phyloP scores from a whole-genome alignment of 1,284 basidiomycete species.

The Ceratobasidium sp. region DNA sequence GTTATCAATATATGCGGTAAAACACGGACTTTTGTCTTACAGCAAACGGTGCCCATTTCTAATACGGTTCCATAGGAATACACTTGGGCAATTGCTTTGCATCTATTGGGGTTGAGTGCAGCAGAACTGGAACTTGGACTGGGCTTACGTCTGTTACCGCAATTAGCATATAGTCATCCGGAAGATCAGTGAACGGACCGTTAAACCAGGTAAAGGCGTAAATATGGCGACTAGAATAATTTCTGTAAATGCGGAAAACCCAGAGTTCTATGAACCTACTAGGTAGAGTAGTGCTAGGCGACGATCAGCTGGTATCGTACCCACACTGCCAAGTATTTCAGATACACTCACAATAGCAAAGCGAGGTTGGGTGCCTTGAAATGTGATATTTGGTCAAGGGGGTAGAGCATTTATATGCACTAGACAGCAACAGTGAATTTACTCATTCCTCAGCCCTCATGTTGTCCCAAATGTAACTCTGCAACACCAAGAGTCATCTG shows the following conservation, averaged over 20 bases:
- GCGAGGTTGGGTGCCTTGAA: background rate
- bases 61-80: background rate
- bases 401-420: too few relatives aligned
- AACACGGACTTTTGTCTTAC: background rate
- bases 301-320: too few relatives aligned
- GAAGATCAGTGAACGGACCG: background rate
- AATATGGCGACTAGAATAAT: background rate
- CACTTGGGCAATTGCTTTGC: background rate
- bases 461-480: too few relatives aligned
- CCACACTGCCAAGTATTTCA: too few relatives aligned
- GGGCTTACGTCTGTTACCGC: constrained; percentile 1
- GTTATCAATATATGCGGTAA: background rate
- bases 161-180: too few relatives aligned
- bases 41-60: background rate
- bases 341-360: too few relatives aligned
- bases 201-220: background rate
- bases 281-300: too few relatives aligned
- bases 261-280: too few relatives aligned
- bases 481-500: too few relatives aligned
- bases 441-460: too few relatives aligned
- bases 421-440: too few relatives aligned
- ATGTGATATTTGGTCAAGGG: too few relatives aligned
- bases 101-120: background rate
- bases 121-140: background rate
- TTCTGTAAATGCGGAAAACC: background rate